phyloP scores from a whole-genome alignment of 495 filamentous ascomycete genomes.

The Penicillium nucicola region DNA sequence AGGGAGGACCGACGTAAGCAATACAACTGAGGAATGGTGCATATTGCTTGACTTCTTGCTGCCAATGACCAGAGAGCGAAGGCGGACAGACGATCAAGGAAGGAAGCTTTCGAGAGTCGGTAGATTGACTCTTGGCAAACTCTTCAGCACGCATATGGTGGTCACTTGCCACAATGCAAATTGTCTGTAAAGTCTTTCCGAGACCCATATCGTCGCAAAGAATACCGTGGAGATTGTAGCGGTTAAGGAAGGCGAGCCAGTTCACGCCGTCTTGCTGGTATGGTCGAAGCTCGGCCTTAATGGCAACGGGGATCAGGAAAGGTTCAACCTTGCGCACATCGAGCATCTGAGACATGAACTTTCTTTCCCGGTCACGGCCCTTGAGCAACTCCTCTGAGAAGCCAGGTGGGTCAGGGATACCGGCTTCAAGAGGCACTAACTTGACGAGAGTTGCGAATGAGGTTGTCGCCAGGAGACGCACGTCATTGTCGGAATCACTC shows the following conservation, averaged over 20 bases:
- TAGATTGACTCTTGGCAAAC: constrained; percentile 70
- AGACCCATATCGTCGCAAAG: constrained; percentile 99
- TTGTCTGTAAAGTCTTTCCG: constrained; percentile 93
- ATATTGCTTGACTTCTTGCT: constrained; percentile 92
- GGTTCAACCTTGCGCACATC: constrained; percentile 93
- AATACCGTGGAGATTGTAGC: constrained; percentile 95
- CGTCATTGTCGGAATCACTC: constrained; percentile 96
- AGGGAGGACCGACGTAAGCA: constrained; percentile 85
- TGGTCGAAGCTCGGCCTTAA: constrained; percentile 91
- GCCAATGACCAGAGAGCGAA: constrained; percentile 97
- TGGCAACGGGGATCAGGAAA: constrained; percentile 89
- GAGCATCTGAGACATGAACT: constrained; percentile 94
- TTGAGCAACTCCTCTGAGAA: constrained; percentile 82
- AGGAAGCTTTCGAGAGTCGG: constrained; percentile 75
- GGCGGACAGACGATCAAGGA: constrained; percentile 95
- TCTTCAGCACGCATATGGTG: constrained; percentile 92
- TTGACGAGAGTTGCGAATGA: constrained; percentile 97
- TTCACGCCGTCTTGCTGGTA: constrained; percentile 99
- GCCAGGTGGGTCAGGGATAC: constrained; percentile 94
- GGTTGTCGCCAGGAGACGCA: constrained; percentile 90
- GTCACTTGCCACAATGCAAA: constrained; percentile 97
- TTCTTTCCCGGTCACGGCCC: constrained; percentile 87
- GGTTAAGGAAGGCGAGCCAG: constrained; percentile 97
- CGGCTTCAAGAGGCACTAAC: constrained; percentile 96
- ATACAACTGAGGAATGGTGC: constrained; percentile 88